These are phyloP conservation scores for Sphenostylis stenocarpa DNA, from an alignment of 306 rosid genomes.

Conservation along the genomic window DNA sequence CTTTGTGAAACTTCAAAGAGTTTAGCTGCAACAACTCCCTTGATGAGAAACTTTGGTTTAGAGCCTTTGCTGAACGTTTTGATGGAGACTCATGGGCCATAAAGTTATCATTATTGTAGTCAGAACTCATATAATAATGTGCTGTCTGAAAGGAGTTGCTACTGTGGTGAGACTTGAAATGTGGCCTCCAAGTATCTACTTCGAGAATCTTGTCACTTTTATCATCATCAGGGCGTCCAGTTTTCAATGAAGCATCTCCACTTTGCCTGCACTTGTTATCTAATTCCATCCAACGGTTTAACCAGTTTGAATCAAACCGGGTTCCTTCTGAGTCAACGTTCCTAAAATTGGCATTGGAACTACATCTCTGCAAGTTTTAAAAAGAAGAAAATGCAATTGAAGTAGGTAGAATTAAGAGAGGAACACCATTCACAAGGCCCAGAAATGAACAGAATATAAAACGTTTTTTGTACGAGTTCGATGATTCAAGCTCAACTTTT, in stretches of 20 bases:
- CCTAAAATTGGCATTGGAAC: conserved; percentile 70
- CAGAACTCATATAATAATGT: conserved; percentile 39
- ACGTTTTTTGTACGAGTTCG: background rate
- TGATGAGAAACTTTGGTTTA: conserved; percentile 42
- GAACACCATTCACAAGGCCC: background rate
- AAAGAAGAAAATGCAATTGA: conserved; percentile 14
- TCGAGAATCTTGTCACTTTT: conserved; percentile 87
- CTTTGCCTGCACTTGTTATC: conserved; percentile 46
- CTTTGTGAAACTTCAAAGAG: conserved; percentile 43
- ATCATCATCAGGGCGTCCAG: conserved; percentile 43
- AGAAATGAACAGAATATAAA: background rate
- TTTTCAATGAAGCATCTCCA: conserved; percentile 40
- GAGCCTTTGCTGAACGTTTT: conserved; percentile 48
- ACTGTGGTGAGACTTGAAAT: conserved; percentile 48
- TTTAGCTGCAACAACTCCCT: conserved; percentile 29
- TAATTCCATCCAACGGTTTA: conserved; percentile 78
- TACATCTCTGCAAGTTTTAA: conserved; percentile 65
- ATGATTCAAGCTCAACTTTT: background rate
- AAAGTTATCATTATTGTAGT: conserved; percentile 33
- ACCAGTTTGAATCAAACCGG: conserved; percentile 54
- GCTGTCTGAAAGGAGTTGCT: conserved; percentile 42
- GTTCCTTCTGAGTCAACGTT: conserved; percentile 48
- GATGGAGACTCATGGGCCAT: conserved; percentile 55
- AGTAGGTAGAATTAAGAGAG: background rate
- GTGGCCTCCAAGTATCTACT: conserved; percentile 95